phyloP scores from a whole-genome alignment of 2,329 filamentous ascomycete genomes.

The Botrytis cinerea region DNA sequence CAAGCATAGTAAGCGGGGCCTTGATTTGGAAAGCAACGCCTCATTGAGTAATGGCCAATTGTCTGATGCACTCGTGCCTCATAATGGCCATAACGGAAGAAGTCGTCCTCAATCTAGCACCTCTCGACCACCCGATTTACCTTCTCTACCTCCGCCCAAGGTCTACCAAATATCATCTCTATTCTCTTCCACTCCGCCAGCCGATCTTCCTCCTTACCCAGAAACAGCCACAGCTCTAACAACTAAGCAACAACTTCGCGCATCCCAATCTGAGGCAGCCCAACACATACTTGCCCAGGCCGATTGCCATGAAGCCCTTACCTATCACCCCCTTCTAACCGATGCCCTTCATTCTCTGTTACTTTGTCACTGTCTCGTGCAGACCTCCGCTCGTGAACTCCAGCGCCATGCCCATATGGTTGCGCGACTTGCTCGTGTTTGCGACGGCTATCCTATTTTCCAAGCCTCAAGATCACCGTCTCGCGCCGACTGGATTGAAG shows the following conservation, averaged over 20 bases:
- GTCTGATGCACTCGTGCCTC: conserved; percentile 49
- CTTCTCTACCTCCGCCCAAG: conserved; percentile 51
- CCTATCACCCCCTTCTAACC: conserved; percentile 77
- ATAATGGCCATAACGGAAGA: conserved; percentile 41
- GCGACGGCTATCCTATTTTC: conserved; percentile 80
- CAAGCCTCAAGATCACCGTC: conserved; percentile 70
- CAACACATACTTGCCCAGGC: conserved; percentile 44
- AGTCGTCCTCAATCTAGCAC: conserved; percentile 39
- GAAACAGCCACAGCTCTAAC: conserved; percentile 43
- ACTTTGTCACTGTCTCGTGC: conserved; percentile 75
- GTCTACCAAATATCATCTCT: conserved; percentile 60
- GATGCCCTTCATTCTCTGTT: conserved; percentile 79
- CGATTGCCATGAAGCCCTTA: conserved; percentile 64
- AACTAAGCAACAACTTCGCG: conserved; percentile 40
- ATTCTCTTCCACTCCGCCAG: conserved; percentile 68
- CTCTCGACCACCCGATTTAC: conserved; percentile 41
- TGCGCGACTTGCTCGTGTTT: conserved; percentile 70
- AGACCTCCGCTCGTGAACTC: conserved; percentile 76
- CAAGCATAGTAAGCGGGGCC: conserved; percentile 29
- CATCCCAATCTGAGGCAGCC: conserved; percentile 38
- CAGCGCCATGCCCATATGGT: conserved; percentile 81
- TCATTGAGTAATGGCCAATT: conserved; percentile 41
- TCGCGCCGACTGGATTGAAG: conserved; percentile 77
- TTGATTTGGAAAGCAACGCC: conserved; percentile 40
- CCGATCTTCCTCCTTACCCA: conserved; percentile 69